Evolutionary conservation across 331 rosid genomes (phyloP), one percentile per base, ranked within the genome.

Genomic region (Rosa hybrid): DNA sequence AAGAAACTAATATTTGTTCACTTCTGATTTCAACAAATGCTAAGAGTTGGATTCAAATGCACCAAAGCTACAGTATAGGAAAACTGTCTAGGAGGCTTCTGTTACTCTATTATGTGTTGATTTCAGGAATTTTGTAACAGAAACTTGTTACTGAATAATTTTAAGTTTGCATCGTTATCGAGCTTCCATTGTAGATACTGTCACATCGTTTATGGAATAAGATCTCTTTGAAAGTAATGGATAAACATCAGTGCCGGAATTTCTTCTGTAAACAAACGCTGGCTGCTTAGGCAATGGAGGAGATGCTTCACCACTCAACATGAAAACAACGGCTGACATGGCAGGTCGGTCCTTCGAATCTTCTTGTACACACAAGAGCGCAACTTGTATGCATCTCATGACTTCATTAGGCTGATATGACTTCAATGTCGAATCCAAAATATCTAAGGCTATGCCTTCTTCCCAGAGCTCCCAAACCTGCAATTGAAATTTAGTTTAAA

Each of bases 381-480:
- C 87, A 10, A 81, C 77, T 25, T 84, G 87, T 34, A 84, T 77
- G 80, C 82, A 84, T 56, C 77, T 77, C 51, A 81, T 30, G 30
- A 74, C 82, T 76, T 84, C 87, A 27, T 81, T 65, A 30, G 76
- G 25, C 2, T 39, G 1, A 11, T 79, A 67, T 4, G 12, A 48
- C 16, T 77, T 27, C 42, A 84, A 6, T 18, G 38, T 7, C 14
- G n/a, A 30, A 64, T 84, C 85, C 60, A 81, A 49, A 48, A 77
- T 14, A 48, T 84, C 85, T 42, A 65, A 56, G 45, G 77, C 77
- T 30, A 8, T 81, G 18, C 60, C 80, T 0, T 77, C 80, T 10
- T 44, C 81, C 87, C 87, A 84, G 6, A 84, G 30, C 46, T 68
- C 42, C 87, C 87, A 84, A 11, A 81, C 82, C 85, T 67, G 71